Conservation (phyloP, 768 basidiomycete species). For the Serpula lacrymans region DNA sequence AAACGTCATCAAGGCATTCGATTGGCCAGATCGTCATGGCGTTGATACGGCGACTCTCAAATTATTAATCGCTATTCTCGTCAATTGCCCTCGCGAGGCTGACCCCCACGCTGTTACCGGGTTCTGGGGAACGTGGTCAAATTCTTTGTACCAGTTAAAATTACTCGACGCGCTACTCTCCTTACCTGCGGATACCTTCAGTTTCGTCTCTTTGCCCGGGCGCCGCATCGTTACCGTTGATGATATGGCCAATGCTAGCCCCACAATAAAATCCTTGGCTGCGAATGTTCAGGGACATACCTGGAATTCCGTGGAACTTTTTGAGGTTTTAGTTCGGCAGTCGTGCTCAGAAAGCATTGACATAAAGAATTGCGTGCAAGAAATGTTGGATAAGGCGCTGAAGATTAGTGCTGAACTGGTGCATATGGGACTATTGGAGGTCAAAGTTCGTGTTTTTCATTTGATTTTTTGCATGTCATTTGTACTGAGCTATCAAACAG, state of each 20-base stretch:
- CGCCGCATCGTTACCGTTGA: conserved; percentile 83
- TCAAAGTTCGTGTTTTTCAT: conserved; percentile 59
- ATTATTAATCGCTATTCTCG: conserved; percentile 82
- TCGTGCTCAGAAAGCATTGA: conserved; percentile 71
- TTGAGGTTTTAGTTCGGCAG: conserved; percentile 80
- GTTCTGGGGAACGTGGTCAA: conserved; percentile 85
- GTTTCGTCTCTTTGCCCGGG: conserved; percentile 85
- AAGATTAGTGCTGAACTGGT: conserved; percentile 93
- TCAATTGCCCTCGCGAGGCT: conserved; percentile 73
- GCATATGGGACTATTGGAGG: conserved; percentile 88
- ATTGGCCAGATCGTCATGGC: conserved; percentile 77
- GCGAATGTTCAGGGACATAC: conserved; percentile 88
- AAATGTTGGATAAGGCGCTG: conserved; percentile 91
- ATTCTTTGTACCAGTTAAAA: conserved; percentile 80
- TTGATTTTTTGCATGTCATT: conserved; percentile 3
- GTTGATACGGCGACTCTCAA: conserved; percentile 90
- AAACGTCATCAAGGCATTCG: conserved; percentile 79
- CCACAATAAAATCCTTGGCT: conserved; percentile 89
- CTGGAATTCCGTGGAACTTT: conserved; percentile 93
- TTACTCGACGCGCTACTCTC: conserved; percentile 87
- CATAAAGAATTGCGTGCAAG: conserved; percentile 72
- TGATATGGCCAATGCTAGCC: conserved; percentile 79
- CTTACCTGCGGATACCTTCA: conserved; percentile 87
- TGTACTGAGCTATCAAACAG: conserved; percentile 27
- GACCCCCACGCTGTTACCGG: conserved; percentile 79